Evolutionary conservation across 192 early-diverging fungal species (phyloP).

Genomic region (Linnemannia zychae): DNA sequence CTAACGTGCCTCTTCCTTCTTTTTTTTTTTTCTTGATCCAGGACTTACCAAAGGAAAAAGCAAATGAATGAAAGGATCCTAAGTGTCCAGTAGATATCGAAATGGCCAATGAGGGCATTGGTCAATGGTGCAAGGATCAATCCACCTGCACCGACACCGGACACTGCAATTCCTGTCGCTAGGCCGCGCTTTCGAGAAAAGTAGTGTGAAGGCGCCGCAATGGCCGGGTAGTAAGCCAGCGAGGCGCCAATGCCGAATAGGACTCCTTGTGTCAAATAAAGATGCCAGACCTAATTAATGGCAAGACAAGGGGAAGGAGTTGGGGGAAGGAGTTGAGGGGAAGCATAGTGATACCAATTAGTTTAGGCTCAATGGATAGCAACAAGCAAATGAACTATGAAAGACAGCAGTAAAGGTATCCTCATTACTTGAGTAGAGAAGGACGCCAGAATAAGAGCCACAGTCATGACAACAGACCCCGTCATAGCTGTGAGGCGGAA

Average conservation of each 20-base stretch:
- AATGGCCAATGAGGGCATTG: slow-evolving; percentile 37
- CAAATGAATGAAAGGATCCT: slow-evolving; percentile 52
- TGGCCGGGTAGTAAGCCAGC: slow-evolving; percentile 70
- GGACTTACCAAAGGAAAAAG: slow-evolving; percentile 55
- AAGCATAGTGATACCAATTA: no score
- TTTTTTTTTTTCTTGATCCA: not conserved
- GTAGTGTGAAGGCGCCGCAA: slow-evolving; percentile 74
- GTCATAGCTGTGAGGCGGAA: slow-evolving; percentile 60
- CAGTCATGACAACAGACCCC: slow-evolving; percentile 60
- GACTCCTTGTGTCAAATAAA: slow-evolving; percentile 81
- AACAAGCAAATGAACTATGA: not conserved
- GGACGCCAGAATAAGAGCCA: slow-evolving; percentile 60
- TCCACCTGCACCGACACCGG: slow-evolving; percentile 77
- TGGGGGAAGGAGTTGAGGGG: not conserved
- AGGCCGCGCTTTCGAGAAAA: slow-evolving; percentile 71
- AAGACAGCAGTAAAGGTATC: not conserved
- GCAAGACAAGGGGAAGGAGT: not conserved
- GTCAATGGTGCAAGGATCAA: slow-evolving; percentile 69
- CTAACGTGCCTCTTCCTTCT: not conserved
- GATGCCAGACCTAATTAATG: slow-evolving; percentile 67
- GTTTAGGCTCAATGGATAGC: not conserved
- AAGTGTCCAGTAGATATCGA: slow-evolving; percentile 56
- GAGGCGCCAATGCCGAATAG: slow-evolving; percentile 75
- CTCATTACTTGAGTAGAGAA: slow-evolving; percentile 58
- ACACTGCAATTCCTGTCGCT: slow-evolving; percentile 76